phyloP scores from a whole-genome alignment of 345 rosid genomes.

The Mercurialis annua region DNA sequence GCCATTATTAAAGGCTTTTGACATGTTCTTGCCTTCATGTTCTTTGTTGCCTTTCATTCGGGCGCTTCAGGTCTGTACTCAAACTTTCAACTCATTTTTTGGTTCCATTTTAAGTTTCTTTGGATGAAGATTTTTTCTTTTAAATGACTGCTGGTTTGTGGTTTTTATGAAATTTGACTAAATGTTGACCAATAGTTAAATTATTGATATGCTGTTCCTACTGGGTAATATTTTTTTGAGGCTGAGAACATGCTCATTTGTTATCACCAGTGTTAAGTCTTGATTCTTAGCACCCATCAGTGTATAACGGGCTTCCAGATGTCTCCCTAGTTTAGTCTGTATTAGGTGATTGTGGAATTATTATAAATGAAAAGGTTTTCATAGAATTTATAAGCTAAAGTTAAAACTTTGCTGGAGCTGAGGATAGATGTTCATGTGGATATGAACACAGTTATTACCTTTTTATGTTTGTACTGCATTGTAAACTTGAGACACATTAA shows the following conservation, averaged over 20 bases:
- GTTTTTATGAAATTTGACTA: slow-evolving; percentile 5
- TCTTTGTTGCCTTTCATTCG: slow-evolving; percentile 86
- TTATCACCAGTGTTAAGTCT: slow-evolving; percentile 2
- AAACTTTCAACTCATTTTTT: slow-evolving; percentile 15
- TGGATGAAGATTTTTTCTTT: not conserved
- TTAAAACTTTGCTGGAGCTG: too few species aligned
- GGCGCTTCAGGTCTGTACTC: slow-evolving; percentile 86
- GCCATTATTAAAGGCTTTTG: slow-evolving; percentile 95
- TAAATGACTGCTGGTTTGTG: slow-evolving; percentile 2
- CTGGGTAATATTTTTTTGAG: slow-evolving; percentile 10
- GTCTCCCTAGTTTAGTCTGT: not conserved
- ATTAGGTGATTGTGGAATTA: not conserved
- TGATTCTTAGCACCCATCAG: not conserved
- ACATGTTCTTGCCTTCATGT: slow-evolving; percentile 95
- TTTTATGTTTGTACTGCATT: too few species aligned
- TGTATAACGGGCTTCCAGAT: slow-evolving; percentile 7
- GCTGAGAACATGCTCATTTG: slow-evolving; percentile 11
- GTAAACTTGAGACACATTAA: too few species aligned
- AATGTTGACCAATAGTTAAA: not conserved
- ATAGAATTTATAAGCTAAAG: too few species aligned
- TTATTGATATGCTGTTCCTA: slow-evolving; percentile 7
- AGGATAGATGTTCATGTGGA: too few species aligned
- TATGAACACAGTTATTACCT: too few species aligned
- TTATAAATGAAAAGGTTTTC: not conserved
- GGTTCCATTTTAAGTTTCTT: slow-evolving; percentile 16